Base-by-base conservation (phyloP, 139 green algal species). In the Edaphochlamys debaryana region DNA sequence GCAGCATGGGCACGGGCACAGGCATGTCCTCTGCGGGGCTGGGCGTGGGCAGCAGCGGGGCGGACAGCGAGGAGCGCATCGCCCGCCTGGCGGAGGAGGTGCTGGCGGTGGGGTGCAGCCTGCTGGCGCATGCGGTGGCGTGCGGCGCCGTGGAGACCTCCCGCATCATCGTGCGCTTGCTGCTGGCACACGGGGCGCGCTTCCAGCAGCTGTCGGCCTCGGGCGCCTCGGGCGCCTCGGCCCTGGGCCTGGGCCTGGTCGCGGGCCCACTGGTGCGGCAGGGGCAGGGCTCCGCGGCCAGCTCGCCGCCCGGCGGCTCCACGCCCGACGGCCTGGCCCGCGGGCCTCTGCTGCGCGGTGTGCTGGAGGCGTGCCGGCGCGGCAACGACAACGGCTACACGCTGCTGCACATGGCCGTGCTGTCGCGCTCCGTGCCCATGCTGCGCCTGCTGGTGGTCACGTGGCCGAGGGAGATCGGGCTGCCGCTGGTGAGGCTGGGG, bases 351-450 rank as follows among this genome's bases (percentile, higher is more conserved):
- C 25, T 72, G 9, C 60, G 75, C 19, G 30, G 8, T n/a, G 25
- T 72, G 6, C 42, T 81, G n/a, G 75, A 81, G 30, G 22, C 19
- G 2, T 72, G 60, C 58, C 74, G 58, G 1, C 3, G 30, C 30
- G 45, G 32, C 41, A 81, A 25, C 32, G 75, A 81, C 22, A 23
- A 27, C 11, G 75, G 75, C 30, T 60, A 52, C 30, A 81, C 60
- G 20, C 60, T 81, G 60, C 60, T 81, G 23, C 75, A 81, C 60
- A 19, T 81, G 17, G 75, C 75, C 30, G 60, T 81, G 4, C 40
- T 72, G 40, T 62, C 60, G 17, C 30, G 58, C 22, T 81, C 75
- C n/a, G 25, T 72, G 40, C 40, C 75, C 29, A 62, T 72, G 60
- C 19, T 81, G n/a, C 60, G 41, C 6, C 40, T 81, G 60, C n/a